Evolutionary conservation across 1,139 yeast species (phyloP), one percentile per base, ranked within the genome.

Genomic region (Starmera stellimalicola): DNA sequence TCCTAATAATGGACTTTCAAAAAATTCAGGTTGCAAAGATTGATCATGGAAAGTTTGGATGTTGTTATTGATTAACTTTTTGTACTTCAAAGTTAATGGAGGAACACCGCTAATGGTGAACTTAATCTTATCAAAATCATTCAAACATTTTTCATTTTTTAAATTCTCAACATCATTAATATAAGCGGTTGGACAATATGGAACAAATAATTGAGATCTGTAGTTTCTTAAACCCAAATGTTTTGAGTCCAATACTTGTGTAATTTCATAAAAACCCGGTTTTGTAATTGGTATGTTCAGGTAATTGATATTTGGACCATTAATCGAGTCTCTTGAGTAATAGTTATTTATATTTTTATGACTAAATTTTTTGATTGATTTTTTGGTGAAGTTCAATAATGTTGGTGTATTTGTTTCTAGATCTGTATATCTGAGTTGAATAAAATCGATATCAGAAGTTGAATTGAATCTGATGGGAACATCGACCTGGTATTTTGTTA

Each of bases 391-490:
- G 43, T 77, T 76, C 31, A 73, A 51, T 10, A 63, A 51, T 1
- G 63, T 54, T 10, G 68, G 56, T 34, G 67, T 64, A 43, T 73
- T 70, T 6, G 73, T 55, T n/a, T 65, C 70, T 6, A 84, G 68
- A 36, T 77, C 75, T 7, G 68, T 70, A 49, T 72, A 73, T 41
- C 75, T 70, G 27, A 88, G 54, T 51, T 83, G 91, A 30, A 91
- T 58, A 36, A 59, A 65, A 2, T 78, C 79, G 4, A 94, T 70
- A 30, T 77, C 81, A 3, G 77, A 70, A 3, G 95, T 77, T 14
- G 95, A 78, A 48, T 91, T 88, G 47, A 87, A 71, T 44, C 81
- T 76, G 16, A 91, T 65, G 5, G 97, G 96, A 42, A 88, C 66
- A 22, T 65, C 55, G 15, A 67, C 38, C 16, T 50, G 45, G 20